phyloP scores from a whole-genome alignment of 2,329 filamentous ascomycete species.

The Endocalyx cinctus region DNA sequence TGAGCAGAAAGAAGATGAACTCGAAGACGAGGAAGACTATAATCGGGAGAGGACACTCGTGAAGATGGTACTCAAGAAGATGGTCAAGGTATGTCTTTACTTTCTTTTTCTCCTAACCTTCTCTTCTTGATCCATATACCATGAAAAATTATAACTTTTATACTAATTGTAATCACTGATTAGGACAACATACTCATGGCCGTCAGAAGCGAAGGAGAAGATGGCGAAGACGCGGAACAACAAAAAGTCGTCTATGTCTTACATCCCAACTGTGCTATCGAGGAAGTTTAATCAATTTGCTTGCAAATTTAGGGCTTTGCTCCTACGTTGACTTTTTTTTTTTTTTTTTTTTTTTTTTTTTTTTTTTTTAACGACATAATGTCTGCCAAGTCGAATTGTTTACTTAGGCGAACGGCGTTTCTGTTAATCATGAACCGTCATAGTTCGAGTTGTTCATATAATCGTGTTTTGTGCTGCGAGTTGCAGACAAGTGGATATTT shows the following conservation, averaged over 20 bases:
- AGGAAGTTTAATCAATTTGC: constrained; percentile 47
- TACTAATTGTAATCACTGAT: constrained; percentile 25
- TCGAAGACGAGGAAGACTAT: constrained; percentile 77
- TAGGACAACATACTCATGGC: constrained; percentile 87
- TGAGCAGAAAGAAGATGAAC: constrained; percentile 80
- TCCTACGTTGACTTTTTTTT: too few relatives aligned
- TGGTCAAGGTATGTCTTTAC: constrained; percentile 74
- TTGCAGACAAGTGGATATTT: too few relatives aligned
- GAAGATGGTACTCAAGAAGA: constrained; percentile 80
- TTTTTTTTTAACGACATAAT: too few relatives aligned
- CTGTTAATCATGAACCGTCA: too few relatives aligned
- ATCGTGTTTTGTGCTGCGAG: too few relatives aligned
- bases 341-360: too few relatives aligned
- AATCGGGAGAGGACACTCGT: constrained; percentile 52
- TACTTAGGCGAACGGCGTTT: too few relatives aligned
- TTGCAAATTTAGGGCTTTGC: too few relatives aligned
- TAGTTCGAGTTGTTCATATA: too few relatives aligned
- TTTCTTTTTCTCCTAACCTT: constrained; percentile 2
- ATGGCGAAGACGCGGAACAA: constrained; percentile 37
- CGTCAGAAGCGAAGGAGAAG: constrained; percentile 57
- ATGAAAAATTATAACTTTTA: constrained; percentile 14
- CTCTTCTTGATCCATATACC: constrained; percentile 1
- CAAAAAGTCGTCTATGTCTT: constrained; percentile 73
- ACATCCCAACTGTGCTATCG: constrained; percentile 89
- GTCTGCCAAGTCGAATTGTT: too few relatives aligned